phyloP scores from a whole-genome alignment of 2,329 filamentous ascomycete genomes.

The Acrocalymma vagum region DNA sequence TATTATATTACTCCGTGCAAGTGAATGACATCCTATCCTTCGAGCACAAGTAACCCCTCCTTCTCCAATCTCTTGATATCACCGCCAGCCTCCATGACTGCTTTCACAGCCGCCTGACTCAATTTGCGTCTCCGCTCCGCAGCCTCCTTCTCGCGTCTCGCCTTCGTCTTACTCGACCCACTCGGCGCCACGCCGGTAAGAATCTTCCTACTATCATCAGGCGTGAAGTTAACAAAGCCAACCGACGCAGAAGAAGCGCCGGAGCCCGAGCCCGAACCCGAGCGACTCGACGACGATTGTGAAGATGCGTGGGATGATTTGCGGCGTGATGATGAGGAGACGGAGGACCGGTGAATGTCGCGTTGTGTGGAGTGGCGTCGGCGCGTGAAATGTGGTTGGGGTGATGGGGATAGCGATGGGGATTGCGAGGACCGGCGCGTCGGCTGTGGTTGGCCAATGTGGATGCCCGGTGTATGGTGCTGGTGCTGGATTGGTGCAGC shows the following conservation, averaged over 20 bases:
- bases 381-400: conserved; percentile 36
- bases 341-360: conserved; percentile 8
- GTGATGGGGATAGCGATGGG: conserved; percentile 30
- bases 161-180: conserved; percentile 92
- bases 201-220: conserved; percentile 78
- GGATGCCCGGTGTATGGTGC: conserved; percentile 28
- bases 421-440: conserved; percentile 29
- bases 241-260: no score
- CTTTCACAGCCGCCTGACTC: conserved; percentile 73
- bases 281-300: conserved; percentile 52
- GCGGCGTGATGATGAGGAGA: conserved; percentile 20
- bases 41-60: conserved; percentile 47
- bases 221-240: conserved; percentile 90
- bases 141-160: conserved; percentile 87
- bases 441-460: conserved; percentile 10
- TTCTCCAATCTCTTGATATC: conserved; percentile 60
- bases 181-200: conserved; percentile 91
- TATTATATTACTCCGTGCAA: no score
- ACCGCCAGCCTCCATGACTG: conserved; percentile 75
- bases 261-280: conserved; percentile 51
- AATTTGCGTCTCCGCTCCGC: conserved; percentile 76
- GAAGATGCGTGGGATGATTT: conserved; percentile 25
- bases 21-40: conserved; percentile 17
- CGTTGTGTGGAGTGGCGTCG: conserved; percentile 26
- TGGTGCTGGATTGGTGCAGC: conserved; percentile 17